phyloP scores from a whole-genome alignment of 2,329 filamentous ascomycete species.

The Pyrenophora teres region DNA sequence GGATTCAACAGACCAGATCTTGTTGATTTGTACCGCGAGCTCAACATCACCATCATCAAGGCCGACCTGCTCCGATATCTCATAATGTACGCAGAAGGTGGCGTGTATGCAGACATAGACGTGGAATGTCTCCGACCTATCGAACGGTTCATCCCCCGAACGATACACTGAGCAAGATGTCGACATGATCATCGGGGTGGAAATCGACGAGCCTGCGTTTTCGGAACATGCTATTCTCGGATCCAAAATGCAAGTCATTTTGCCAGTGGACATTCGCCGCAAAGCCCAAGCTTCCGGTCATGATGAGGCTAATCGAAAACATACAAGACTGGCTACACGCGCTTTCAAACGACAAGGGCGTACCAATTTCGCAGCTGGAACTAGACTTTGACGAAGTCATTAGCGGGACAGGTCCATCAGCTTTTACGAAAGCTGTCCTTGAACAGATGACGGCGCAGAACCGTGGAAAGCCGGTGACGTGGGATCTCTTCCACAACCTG shows the following conservation, averaged over 20 bases:
- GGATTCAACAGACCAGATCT: slow-evolving; percentile 68
- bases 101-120: slow-evolving; percentile 65
- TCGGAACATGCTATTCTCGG: slow-evolving; percentile 67
- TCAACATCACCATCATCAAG: slow-evolving; percentile 65
- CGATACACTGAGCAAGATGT: slow-evolving; percentile 67
- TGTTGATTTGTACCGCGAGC: slow-evolving; percentile 34
- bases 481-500: slow-evolving; percentile 69
- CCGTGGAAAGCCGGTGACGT: slow-evolving; percentile 57
- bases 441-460: slow-evolving; percentile 63
- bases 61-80: slow-evolving; percentile 70
- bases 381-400: slow-evolving; percentile 75
- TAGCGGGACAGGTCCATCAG: slow-evolving; percentile 72
- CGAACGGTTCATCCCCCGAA: slow-evolving; percentile 65
- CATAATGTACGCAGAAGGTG: slow-evolving; percentile 69
- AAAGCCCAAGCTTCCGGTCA: slow-evolving; percentile 69
- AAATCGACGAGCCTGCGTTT: slow-evolving; percentile 72
- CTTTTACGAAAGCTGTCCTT: slow-evolving; percentile 69
- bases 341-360: slow-evolving; percentile 63
- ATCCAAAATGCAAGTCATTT: slow-evolving; percentile 71
- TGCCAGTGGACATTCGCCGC: slow-evolving; percentile 78
- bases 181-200: slow-evolving; percentile 71
- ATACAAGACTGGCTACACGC: slow-evolving; percentile 69
- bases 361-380: slow-evolving; percentile 63
- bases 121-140: slow-evolving; percentile 61
- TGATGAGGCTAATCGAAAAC: slow-evolving; percentile 70